A percentile compares a stretch with the other conserved stretches of the same genome.
phyloP scores from a whole-genome alignment of 2,329 filamentous ascomycete species.

The Dactylonectria estremocensis region DNA sequence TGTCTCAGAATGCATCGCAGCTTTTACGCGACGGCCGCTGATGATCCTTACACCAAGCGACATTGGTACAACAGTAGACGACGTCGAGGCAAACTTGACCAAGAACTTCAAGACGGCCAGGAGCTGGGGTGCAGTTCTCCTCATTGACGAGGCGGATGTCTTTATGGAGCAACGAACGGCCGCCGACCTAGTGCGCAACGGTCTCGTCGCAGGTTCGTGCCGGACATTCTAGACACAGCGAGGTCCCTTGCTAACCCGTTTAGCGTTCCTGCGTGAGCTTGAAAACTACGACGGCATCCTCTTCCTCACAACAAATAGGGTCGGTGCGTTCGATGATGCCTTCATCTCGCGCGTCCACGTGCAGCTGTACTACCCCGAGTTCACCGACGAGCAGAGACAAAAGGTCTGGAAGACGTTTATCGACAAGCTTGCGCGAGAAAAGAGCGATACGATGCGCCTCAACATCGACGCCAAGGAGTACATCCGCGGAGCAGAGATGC shows the following conservation, averaged over 20 bases:
- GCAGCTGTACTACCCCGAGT: constrained; percentile 48
- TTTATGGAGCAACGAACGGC: constrained; percentile 29
- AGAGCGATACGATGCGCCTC: neutral
- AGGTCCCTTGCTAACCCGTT: neutral
- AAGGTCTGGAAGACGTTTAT: constrained; percentile 50
- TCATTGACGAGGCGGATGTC: constrained; percentile 49
- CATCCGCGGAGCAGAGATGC: constrained; percentile 35
- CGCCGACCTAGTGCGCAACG: constrained; percentile 21
- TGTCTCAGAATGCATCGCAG: constrained; percentile 52
- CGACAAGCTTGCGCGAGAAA: constrained; percentile 34
- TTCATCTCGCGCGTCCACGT: constrained; percentile 51
- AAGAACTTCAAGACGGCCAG: constrained; percentile 39
- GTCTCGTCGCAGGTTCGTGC: constrained; percentile 29
- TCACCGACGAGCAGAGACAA: constrained; percentile 45
- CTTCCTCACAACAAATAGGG: constrained; percentile 51
- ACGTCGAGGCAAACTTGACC: constrained; percentile 36
- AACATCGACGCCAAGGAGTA: constrained; percentile 14
- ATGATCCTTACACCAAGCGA: constrained; percentile 50
- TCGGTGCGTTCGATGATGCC: constrained; percentile 51
- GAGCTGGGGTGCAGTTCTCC: constrained; percentile 46
- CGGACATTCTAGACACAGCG: neutral
- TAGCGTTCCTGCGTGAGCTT: constrained; percentile 47
- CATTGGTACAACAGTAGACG: constrained; percentile 33
- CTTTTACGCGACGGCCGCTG: constrained; percentile 50
- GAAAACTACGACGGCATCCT: constrained; percentile 52